Evolutionary conservation across 2,329 filamentous ascomycete species (phyloP), one percentile per base, ranked within the genome.

Genomic region (Microdochium bolleyi): DNA sequence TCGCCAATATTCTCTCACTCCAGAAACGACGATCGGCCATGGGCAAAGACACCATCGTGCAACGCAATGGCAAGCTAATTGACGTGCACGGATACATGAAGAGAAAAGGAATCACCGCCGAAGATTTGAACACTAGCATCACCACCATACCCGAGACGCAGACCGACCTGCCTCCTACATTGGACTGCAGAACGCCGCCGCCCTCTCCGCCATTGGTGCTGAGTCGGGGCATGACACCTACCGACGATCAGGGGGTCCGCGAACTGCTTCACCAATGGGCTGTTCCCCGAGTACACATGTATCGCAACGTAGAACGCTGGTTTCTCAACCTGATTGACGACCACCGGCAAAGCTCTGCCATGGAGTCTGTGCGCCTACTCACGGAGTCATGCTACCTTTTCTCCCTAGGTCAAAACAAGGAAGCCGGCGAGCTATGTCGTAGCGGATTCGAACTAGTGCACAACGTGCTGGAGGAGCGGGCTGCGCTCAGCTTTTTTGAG

Each of bases 351-450:
- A 59, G 62, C 48, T 56, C 55, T 14, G 62, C 62, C 7, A 58
- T 64, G 44, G 53, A 56, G 25, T 61, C 61, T 3, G 59, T 63
- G 10, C 51, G 55, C 51, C 50, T 61, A 16, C 55, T 64, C 1
- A 60, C 58, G 4, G 61, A 64, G 41, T 61, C 57, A 10, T 63
- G 60, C 44, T 63, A 60, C 60, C 58, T 63, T 16, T 57, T 64
- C 41, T 61, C 62, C 10, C 57, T 58, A 25, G 59, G 59, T 4
- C 58, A 49, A 37, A 59, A 58, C 16, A 46, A 50, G 1, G 56
- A 64, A 24, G 63, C 59, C 1, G 62, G 61, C 1, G 46, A 52
- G 7, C 60, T 64, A 48, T 62, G 58, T 22, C 59, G 57, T 16
- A 50, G 49, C 0, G 61, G 58, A 9, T 65, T 65, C 49, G 53